Conservation (phyloP, 2,329 filamentous ascomycete genomes). For the Hypoxylon sp. region DNA sequence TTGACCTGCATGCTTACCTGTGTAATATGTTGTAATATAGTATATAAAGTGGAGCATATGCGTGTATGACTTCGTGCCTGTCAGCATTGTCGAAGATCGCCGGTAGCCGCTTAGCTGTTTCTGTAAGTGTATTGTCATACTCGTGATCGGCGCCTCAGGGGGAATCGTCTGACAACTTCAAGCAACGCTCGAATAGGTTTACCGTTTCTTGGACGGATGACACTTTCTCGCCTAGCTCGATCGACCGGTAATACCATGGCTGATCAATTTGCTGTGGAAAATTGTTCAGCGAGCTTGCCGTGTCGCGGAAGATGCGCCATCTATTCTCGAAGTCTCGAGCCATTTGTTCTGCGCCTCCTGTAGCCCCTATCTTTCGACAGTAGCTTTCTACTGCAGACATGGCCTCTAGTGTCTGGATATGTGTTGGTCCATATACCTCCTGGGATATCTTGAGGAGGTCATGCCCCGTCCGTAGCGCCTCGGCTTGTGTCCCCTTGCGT, state of each 20-base stretch:
- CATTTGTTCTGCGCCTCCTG: slow-evolving; percentile 37
- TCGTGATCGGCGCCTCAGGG: slow-evolving; percentile 9
- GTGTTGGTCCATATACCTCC: slow-evolving; percentile 46
- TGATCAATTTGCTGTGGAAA: slow-evolving; percentile 50
- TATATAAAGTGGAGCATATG: not conserved
- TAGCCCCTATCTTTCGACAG: slow-evolving; percentile 38
- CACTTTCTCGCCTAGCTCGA: slow-evolving; percentile 49
- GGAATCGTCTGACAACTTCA: slow-evolving; percentile 39
- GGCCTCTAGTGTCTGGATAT: slow-evolving; percentile 52
- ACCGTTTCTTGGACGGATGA: slow-evolving; percentile 47
- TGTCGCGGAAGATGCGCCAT: slow-evolving; percentile 43
- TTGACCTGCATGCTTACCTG: slow-evolving; percentile 4
- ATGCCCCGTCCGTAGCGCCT: slow-evolving; percentile 44
- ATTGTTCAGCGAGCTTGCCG: slow-evolving; percentile 31
- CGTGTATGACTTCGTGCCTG: not conserved
- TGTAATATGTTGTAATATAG: not conserved
- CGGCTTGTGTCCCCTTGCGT: slow-evolving; percentile 39
- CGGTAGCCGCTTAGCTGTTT: not conserved
- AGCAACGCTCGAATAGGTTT: slow-evolving; percentile 46
- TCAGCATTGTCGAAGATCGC: not conserved
- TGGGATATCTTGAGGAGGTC: slow-evolving; percentile 45
- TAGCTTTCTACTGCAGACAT: slow-evolving; percentile 49
- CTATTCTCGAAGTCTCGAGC: slow-evolving; percentile 41
- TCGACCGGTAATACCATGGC: slow-evolving; percentile 50
- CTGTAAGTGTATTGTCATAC: not conserved